Percentiles rank a stretch among this genome's conserved stretches.
phyloP scores from a whole-genome alignment of 345 rosid species.

The Murraya paniculata region DNA sequence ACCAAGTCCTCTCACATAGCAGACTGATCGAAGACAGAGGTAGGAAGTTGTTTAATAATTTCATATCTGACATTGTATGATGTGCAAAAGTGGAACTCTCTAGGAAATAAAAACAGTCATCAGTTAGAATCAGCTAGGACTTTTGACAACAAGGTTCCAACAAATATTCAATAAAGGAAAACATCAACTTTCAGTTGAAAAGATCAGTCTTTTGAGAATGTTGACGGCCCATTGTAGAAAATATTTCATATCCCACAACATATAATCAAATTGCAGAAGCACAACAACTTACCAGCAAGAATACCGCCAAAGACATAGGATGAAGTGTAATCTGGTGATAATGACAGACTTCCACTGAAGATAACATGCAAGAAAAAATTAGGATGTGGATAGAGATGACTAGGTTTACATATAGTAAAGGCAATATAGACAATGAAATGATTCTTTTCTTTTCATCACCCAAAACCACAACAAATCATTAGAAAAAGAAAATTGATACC shows the following conservation, averaged over 20 bases:
- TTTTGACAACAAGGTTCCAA: background rate
- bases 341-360: constrained; percentile 82
- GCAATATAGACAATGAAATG: background rate
- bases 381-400: constrained; percentile 12
- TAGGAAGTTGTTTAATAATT: background rate
- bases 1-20: background rate
- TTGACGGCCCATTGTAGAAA: background rate
- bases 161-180: background rate
- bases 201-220: background rate
- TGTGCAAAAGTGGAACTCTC: background rate
- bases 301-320: constrained; percentile 79
- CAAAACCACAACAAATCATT: background rate
- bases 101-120: background rate
- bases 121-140: background rate
- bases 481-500: constrained; percentile 39
- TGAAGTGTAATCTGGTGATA: constrained; percentile 47
- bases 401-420: background rate
- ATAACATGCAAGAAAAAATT: constrained; percentile 18
- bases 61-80: background rate
- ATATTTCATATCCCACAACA: background rate
- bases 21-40: background rate
- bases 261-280: background rate
- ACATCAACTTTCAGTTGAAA: background rate
- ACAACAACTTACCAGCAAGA: constrained; percentile 76
- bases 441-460: constrained; percentile 4